A percentile compares a stretch with the other conserved stretches of the same genome.
Conservation (phyloP, 73 alveolate species). For the Uronychia binucleata region DNA sequence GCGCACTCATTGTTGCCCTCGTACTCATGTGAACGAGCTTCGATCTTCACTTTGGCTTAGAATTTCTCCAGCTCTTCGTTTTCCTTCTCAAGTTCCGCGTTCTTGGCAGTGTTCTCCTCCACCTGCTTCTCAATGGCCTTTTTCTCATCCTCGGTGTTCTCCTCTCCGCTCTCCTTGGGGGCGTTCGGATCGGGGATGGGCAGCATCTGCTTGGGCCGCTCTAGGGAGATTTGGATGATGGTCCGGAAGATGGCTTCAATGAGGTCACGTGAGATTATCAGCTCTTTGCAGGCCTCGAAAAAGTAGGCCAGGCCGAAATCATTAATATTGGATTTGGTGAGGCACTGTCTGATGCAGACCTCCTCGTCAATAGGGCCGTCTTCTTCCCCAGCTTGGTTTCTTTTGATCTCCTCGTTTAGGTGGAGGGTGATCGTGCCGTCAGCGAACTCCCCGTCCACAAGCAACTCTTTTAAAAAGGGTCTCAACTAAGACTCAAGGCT, state of each 20-base stretch:
- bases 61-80: slow-evolving; percentile 45
- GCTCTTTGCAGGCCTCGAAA: slow-evolving; percentile 60
- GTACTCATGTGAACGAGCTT: slow-evolving; percentile 23
- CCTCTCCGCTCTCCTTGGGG: slow-evolving; percentile 56
- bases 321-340: slow-evolving; percentile 39
- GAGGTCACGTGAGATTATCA: slow-evolving; percentile 49
- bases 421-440: slow-evolving; percentile 57
- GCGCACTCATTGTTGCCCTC: slow-evolving; percentile 49
- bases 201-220: slow-evolving; percentile 8
- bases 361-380: slow-evolving; percentile 51
- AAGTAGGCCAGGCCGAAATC: slow-evolving; percentile 64
- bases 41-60: slow-evolving; percentile 52
- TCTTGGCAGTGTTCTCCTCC: slow-evolving; percentile 36
- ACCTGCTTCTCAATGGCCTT: slow-evolving; percentile 14
- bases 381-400: not conserved
- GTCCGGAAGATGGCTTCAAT: slow-evolving; percentile 51
- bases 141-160: slow-evolving; percentile 52
- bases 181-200: slow-evolving; percentile 54
- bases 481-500: no score
- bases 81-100: slow-evolving; percentile 28
- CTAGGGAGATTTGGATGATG: slow-evolving; percentile 32
- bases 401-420: slow-evolving; percentile 1
- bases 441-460: slow-evolving; percentile 46
- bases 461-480: slow-evolving; percentile 33
- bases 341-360: slow-evolving; percentile 31